phyloP scores from a whole-genome alignment of 1,139 yeast genomes.

The Arxiozyma heterogenica region DNA sequence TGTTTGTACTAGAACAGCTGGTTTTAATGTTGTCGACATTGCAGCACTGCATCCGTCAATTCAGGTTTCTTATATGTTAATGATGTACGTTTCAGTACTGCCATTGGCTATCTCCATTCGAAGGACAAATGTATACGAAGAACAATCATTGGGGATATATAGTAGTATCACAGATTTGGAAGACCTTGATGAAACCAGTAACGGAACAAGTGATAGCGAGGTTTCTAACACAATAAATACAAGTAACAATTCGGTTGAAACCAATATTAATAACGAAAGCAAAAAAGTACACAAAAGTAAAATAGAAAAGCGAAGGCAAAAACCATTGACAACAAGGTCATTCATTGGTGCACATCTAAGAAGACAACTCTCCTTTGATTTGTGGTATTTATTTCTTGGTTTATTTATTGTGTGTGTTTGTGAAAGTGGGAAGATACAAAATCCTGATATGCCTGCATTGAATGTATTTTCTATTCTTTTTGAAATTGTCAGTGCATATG shows the following conservation, averaged over 20 bases:
- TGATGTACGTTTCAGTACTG: slow-evolving; percentile 95
- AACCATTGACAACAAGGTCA: slow-evolving; percentile 33
- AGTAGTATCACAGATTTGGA: neutral
- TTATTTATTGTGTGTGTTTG: slow-evolving; percentile 76
- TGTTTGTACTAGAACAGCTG: slow-evolving; percentile 86
- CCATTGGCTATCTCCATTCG: slow-evolving; percentile 94
- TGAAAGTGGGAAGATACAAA: slow-evolving; percentile 55
- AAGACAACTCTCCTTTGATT: slow-evolving; percentile 81
- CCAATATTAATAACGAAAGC: neutral
- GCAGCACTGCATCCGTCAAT: slow-evolving; percentile 74
- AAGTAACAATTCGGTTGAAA: neutral
- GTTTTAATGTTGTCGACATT: slow-evolving; percentile 64
- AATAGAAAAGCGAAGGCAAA: neutral
- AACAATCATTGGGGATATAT: slow-evolving; percentile 82
- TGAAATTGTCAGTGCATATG: slow-evolving; percentile 90
- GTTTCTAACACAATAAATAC: neutral
- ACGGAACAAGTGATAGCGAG: slow-evolving; percentile 1
- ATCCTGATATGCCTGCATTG: slow-evolving; percentile 41
- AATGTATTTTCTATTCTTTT: slow-evolving; percentile 65
- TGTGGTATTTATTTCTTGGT: slow-evolving; percentile 87
- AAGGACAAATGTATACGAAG: slow-evolving; percentile 94
- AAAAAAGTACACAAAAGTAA: neutral
- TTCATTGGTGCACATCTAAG: slow-evolving; percentile 82
- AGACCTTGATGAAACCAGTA: slow-evolving; percentile 11
- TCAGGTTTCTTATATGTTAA: slow-evolving; percentile 82